Base-by-base conservation (phyloP, 164 flowering plant genomes). In the Saururus chinensis region DNA sequence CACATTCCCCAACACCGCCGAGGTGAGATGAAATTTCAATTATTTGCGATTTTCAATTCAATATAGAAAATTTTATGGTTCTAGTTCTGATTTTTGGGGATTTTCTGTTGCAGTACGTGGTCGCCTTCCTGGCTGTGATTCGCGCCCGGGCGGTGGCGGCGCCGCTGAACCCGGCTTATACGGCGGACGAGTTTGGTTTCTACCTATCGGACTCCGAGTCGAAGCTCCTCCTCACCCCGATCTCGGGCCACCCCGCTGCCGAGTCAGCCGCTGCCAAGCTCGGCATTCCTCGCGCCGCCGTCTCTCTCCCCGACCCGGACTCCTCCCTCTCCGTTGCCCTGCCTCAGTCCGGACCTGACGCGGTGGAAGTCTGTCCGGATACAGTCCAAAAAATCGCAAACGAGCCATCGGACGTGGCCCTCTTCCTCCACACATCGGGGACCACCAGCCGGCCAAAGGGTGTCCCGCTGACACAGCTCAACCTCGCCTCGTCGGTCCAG, bases 361-460 rank as follows among this genome's bases (percentile, higher is more conserved):
- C 76, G 35, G 24, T 2, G 6, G 80, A 68, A 26, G 53, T 73
- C 22, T 37, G 22, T 37, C 25, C 63, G 0, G 63, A 69, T 35
- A 45, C 55, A 21, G 23, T n/a, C 5, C 16, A 19, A 7, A 21
- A 53, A n/a, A 7, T 53, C 55, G 55, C 19, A 0, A 75, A 89
- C 60, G 85, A 85, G 23, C 82, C 96, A 2, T 71, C 78, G 48
- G 98, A 92, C 68, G 77, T 80, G 61, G 82, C 95, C 10, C 83
- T 92, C 21, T 92, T 92, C 76, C 85, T 92, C 40, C 98, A 89
- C 82, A 92, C 98, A 2, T 89, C 97, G 12, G 97, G 97, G 52
- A 92, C 98, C 60, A 92, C 96, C 9, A 88, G 97, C 73, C 83
- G 92, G 0, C 96, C 98, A n/a, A 92, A 92, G 71, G 98, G 98